Percentiles rank a stretch among this genome's conserved stretches.
These are phyloP conservation scores for Lojkania enalia DNA, from an alignment of 2,329 filamentous ascomycete genomes.

Conservation along the genomic window DNA sequence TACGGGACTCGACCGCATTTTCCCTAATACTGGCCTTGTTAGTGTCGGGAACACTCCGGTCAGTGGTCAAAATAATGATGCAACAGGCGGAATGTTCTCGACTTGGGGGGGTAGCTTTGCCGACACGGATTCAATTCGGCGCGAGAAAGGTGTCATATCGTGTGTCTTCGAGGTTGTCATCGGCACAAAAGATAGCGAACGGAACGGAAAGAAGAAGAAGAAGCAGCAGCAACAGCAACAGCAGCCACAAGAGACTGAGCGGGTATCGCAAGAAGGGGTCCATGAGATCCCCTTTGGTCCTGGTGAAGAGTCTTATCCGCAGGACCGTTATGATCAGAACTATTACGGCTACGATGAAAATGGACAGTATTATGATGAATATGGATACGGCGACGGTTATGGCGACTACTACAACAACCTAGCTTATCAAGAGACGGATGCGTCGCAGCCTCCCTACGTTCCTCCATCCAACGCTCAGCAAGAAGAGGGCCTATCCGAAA, in stretches of 20 bases:
- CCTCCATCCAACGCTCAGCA: conserved; percentile 60
- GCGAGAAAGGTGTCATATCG: conserved; percentile 89
- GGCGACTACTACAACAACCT: conserved; percentile 26
- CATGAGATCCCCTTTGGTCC: conserved; percentile 27
- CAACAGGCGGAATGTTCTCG: conserved; percentile 52
- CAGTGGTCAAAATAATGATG: conserved; percentile 47
- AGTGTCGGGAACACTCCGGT: conserved; percentile 42
- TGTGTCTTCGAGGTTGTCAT: conserved; percentile 85
- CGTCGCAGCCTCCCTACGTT: conserved; percentile 51
- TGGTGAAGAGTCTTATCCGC: conserved; percentile 17
- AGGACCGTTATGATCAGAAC: conserved; percentile 20
- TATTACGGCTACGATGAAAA: conserved; percentile 39
- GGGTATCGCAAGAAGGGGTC: conserved; percentile 18
- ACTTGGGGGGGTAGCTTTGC: conserved; percentile 71
- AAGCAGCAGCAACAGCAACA: no score
- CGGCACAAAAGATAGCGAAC: conserved; percentile 77
- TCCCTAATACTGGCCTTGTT: conserved; percentile 59
- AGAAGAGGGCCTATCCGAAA: conserved; percentile 73
- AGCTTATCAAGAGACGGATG: conserved; percentile 26
- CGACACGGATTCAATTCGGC: conserved; percentile 81
- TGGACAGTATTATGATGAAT: conserved; percentile 35
- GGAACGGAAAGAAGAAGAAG: conserved; percentile 52
- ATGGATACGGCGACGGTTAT: conserved; percentile 37
- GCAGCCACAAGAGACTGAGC: conserved; percentile 16
- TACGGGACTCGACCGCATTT: conserved; percentile 69